Conservation (phyloP, 2,329 filamentous ascomycete genomes). For the Venturia effusa region DNA sequence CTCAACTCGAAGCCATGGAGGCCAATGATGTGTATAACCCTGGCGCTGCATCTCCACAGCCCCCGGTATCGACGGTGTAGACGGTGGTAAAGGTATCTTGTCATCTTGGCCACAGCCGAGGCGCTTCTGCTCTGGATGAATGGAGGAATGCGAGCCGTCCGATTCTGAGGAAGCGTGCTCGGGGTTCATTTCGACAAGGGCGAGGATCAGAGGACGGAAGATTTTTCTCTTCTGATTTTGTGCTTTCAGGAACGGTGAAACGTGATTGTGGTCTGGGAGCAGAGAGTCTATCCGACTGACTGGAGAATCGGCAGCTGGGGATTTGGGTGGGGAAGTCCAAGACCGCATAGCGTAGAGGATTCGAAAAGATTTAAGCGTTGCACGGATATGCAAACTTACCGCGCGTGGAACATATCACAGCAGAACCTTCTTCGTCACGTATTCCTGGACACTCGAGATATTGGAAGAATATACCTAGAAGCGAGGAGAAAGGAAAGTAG, state of each 20-base stretch:
- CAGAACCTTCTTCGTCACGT: neutral
- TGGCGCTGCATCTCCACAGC: conserved; percentile 1
- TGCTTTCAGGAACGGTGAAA: neutral
- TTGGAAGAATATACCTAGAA: neutral
- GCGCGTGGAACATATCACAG: conserved; percentile 3
- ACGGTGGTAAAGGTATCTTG: neutral
- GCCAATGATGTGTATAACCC: neutral
- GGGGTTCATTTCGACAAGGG: neutral
- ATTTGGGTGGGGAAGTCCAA: neutral
- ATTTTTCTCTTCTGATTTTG: conserved; percentile 1
- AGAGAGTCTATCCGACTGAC: neutral
- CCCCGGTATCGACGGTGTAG: neutral
- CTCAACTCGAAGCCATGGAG: conserved; percentile 7
- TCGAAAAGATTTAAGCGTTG: neutral
- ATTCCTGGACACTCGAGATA: neutral
- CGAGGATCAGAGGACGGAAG: neutral
- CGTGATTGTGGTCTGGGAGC: neutral
- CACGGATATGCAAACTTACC: neutral
- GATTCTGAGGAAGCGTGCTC: neutral
- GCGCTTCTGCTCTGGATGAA: neutral
- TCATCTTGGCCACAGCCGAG: neutral
- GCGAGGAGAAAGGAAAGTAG: neutral
- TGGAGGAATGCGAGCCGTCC: neutral
- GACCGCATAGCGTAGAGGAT: neutral
- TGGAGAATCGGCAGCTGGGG: neutral